Base-by-base conservation (phyloP, 2,329 filamentous ascomycete genomes). In the Clarireedia homoeocarpa region DNA sequence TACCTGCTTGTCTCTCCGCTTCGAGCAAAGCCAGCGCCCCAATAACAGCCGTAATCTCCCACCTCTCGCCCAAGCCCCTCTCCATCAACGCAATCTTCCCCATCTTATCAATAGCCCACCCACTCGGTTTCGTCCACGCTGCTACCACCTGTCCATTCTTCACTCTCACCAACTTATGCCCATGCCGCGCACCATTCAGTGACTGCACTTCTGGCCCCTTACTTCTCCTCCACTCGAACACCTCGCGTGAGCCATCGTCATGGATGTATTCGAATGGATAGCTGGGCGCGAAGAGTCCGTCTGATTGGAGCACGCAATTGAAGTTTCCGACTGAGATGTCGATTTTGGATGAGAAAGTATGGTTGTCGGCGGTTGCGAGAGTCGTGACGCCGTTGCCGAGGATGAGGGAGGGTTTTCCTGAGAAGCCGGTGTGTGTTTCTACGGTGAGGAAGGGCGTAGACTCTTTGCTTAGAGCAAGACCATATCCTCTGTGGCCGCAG, bases 21-120 rank as follows among this genome's bases (percentile, higher is more conserved):
- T 50, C 46, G 7, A 55, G n/a, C 27, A 55, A 39, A 17, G 52
- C 52, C 23, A 55, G 10, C 3, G 52, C 46, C 12, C n/a, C 17
- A 9, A 55, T n/a, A 24, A 50, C 52, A 17, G 34, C 45, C 3
- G 52, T 55, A 36, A 50, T 36, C 5, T 55, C 52, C 52, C 52
- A 55, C 20, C 52, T 55, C 9, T 55, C 52, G 20, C 52, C 52
- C 45, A 47, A 50, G 2, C 52, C 46, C 39, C 52, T 50, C 10
- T 55, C 52, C 46, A 55, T 26, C 5, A 55, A 17, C 27, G 36
- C 52, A 36, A 55, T 26, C 15, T 55, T 55, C 4, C 46, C 52
- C 17, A 55, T 5, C 12, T 50, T 55, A 12, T 42, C 36, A n/a
- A 44, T 4, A 14, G 24, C 42, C 17, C 6, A n/a, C 2, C 38